These are phyloP conservation scores for Vairimorpha necatrix DNA, from an alignment of 371 early-diverging fungal species.

Conservation along the genomic window DNA sequence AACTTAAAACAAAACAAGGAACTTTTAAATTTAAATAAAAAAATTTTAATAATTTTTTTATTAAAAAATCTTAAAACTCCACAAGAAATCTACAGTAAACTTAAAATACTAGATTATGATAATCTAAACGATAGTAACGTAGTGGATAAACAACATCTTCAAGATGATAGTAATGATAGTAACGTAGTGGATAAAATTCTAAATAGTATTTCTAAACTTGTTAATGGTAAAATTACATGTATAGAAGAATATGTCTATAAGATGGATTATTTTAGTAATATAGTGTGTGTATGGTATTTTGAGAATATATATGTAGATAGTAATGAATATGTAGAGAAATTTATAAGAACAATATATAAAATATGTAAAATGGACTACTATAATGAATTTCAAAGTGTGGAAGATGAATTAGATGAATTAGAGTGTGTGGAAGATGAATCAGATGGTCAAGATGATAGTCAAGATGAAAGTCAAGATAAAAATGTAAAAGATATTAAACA, in stretches of 20 bases:
- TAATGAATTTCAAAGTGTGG: background rate
- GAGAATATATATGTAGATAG: background rate
- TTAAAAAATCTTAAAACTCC: slow-evolving; percentile 4
- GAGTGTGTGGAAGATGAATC: background rate
- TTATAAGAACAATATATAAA: background rate
- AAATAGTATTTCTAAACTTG: background rate
- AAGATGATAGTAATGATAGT: background rate
- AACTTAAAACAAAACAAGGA: slow-evolving; percentile 16
- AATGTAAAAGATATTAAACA: background rate
- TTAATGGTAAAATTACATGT: background rate
- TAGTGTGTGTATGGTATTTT: background rate
- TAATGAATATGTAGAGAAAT: background rate
- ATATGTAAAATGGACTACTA: background rate
- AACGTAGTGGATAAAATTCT: background rate
- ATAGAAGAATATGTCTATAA: background rate
- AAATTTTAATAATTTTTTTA: slow-evolving; percentile 22
- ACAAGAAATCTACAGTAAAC: slow-evolving; percentile 21
- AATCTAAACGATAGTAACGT: too few relatives aligned
- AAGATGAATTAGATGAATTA: background rate
- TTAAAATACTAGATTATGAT: slow-evolving; percentile 12
- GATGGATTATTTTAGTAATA: slow-evolving; percentile 8
- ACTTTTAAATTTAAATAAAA: slow-evolving; percentile 19
- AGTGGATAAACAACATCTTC: background rate
- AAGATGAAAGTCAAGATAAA: background rate
- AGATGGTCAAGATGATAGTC: background rate